Evolutionary conservation across 208 protist genomes (phyloP).

Genomic region (Eutreptiella sp.): DNA sequence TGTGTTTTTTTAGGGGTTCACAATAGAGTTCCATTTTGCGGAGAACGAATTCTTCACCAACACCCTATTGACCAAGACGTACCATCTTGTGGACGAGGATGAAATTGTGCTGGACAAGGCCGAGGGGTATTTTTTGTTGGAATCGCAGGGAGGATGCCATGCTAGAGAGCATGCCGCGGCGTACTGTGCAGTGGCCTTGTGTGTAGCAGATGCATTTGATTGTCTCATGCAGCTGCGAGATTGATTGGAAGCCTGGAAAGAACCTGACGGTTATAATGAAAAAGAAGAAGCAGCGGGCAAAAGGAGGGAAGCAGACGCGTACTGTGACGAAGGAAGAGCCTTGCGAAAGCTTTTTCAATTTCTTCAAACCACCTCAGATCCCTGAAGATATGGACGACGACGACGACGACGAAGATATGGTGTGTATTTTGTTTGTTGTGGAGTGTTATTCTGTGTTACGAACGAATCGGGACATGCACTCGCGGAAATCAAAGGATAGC

Average conservation of each 20-base stretch:
- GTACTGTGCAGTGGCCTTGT: too few species aligned
- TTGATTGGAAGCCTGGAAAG: slow-evolving; percentile 67
- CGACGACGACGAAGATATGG: background rate
- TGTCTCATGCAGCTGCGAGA: slow-evolving; percentile 43
- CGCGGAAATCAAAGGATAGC: too few species aligned
- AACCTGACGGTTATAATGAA: slow-evolving; percentile 72
- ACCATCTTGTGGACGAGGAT: slow-evolving; percentile 62
- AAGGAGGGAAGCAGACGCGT: slow-evolving; percentile 67
- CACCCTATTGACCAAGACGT: slow-evolving; percentile 74
- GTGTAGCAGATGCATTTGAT: too few species aligned
- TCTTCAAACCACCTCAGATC: slow-evolving; percentile 67
- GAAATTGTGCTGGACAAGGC: slow-evolving; percentile 59
- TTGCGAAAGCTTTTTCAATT: slow-evolving; percentile 80
- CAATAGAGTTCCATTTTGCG: slow-evolving; percentile 68
- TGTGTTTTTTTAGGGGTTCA: too few species aligned
- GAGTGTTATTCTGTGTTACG: background rate
- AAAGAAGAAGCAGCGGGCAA: slow-evolving; percentile 78
- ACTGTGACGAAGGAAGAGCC: slow-evolving; percentile 68
- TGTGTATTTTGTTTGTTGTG: too few species aligned
- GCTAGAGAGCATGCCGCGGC: too few species aligned
- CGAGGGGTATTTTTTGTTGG: slow-evolving; percentile 31
- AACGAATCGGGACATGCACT: too few species aligned
- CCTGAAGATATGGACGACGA: slow-evolving; percentile 47
- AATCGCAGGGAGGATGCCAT: background rate
- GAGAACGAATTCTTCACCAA: slow-evolving; percentile 84